Base-by-base conservation (phyloP, 441 rosid genomes). In the Pelargonium myrrhifolium region DNA sequence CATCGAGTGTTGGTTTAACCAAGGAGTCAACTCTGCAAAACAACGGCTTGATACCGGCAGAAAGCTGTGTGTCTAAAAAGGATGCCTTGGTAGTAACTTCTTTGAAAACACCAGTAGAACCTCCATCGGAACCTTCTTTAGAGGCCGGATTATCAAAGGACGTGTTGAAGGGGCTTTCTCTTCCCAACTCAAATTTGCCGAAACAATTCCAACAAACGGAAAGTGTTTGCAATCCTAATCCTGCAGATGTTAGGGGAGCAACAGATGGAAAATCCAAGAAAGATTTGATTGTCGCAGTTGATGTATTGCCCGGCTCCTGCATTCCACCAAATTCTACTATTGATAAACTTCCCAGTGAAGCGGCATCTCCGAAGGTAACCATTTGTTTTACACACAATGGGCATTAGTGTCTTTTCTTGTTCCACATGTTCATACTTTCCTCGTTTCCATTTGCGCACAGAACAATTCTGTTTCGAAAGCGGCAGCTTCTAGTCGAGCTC, bases 341-440 rank as follows among this genome's bases (percentile, higher is more conserved):
- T 28, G 15, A 2, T 14, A 39, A 59, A 63, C 58, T 51, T 51
- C 58, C 58, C 58, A n/a, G 10, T 9, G 53, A 65, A 49, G 59
- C 55, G 20, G 61, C 51, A 18, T 53, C 67, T 61, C 64, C 10
- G 10, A 62, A 69, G 77, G 74, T 74, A 65, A 51, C 24, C 18
- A 53, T 20, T 6, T 53, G 59, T 53, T 53, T 53, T 17, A 53
- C 18, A 53, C 24, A 17, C 59, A 1, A 64, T 11, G 11, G 5
- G 0, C 37, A 60, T 22, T 4, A 60, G 9, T 24, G 12, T 4
- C 1, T 5, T 9, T 20, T 58, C 18, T 4, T 59, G 1, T 6
- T 15, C 24, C 4, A 28, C 69, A 3, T 35, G 18, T 47, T 28
- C 12, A 20, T 65, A 9, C 14, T 1, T 12, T 49, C 12, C 31